Evolutionary conservation across 306 rosid genomes (phyloP).

Genomic region (Adenanthera pavonina): DNA sequence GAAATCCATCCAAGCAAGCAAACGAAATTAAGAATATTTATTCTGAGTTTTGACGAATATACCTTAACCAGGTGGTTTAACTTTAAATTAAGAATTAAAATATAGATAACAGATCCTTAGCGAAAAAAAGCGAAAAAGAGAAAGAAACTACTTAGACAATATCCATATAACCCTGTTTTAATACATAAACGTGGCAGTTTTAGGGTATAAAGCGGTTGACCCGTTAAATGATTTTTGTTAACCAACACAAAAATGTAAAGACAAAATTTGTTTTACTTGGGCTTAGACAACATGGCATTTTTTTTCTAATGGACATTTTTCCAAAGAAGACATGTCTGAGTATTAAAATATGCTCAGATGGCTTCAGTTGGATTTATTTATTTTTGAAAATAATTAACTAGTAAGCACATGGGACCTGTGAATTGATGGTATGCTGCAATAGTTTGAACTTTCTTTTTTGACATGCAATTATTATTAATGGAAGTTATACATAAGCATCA

Average conservation of each 20-base stretch:
- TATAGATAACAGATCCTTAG: too few species aligned
- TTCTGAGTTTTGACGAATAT: background rate
- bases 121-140: too few species aligned
- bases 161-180: background rate
- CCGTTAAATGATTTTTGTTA: background rate
- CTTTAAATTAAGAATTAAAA: too few species aligned
- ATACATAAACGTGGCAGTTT: background rate
- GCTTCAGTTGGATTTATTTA: background rate
- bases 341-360: background rate
- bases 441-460: background rate
- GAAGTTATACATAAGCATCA: background rate
- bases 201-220: background rate
- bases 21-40: background rate
- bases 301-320: background rate
- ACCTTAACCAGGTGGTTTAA: background rate
- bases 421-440: background rate
- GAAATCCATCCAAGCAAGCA: conserved; percentile 11
- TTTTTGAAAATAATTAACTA: background rate
- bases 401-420: background rate
- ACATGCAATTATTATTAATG: background rate
- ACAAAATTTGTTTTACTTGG: background rate
- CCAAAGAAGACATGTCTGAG: background rate
- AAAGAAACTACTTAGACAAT: too few species aligned
- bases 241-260: background rate
- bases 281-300: background rate